Conservation (phyloP, 176 grass and related monocot species). For the Thinopyrum elongatum region DNA sequence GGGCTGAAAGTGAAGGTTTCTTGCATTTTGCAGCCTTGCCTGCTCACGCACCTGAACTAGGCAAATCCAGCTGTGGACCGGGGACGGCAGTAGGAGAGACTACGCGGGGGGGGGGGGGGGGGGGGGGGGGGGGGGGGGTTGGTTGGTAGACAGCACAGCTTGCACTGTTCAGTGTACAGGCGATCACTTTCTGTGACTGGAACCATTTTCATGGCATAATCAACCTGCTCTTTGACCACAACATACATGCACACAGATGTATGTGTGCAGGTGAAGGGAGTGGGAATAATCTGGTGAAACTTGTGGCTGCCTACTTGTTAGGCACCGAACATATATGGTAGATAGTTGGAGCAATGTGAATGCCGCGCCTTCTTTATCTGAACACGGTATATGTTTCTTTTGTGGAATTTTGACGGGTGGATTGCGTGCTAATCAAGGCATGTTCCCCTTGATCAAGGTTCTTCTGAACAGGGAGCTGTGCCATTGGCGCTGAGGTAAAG, state of each 20-base stretch:
- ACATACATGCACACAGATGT: neutral
- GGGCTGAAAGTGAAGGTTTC: constrained; percentile 17
- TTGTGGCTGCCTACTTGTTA: constrained; percentile 36
- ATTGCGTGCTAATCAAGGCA: constrained; percentile 40
- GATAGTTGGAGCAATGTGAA: constrained; percentile 22
- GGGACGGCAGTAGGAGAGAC: neutral
- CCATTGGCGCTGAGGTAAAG: constrained; percentile 10
- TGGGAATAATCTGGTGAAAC: constrained; percentile 29
- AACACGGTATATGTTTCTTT: neutral
- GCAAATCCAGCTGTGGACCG: constrained; percentile 28
- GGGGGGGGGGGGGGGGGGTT: too few species aligned
- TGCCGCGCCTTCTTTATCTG: neutral
- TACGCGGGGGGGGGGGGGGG: too few species aligned
- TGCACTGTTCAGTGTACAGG: neutral
- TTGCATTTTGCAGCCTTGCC: constrained; percentile 19
- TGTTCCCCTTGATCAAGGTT: constrained; percentile 18
- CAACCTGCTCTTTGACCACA: constrained; percentile 14
- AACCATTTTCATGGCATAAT: constrained; percentile 28
- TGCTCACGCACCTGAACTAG: neutral
- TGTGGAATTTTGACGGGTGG: constrained; percentile 24
- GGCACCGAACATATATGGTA: constrained; percentile 33
- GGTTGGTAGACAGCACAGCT: constrained; percentile 16
- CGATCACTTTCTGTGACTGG: constrained; percentile 11
- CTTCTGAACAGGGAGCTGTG: constrained; percentile 22
- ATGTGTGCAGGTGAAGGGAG: constrained; percentile 2